Evolutionary conservation across 140 eudicot genomes (phyloP), one percentile per base, ranked within the genome.

Genomic region (Ambrosia hybrid): DNA sequence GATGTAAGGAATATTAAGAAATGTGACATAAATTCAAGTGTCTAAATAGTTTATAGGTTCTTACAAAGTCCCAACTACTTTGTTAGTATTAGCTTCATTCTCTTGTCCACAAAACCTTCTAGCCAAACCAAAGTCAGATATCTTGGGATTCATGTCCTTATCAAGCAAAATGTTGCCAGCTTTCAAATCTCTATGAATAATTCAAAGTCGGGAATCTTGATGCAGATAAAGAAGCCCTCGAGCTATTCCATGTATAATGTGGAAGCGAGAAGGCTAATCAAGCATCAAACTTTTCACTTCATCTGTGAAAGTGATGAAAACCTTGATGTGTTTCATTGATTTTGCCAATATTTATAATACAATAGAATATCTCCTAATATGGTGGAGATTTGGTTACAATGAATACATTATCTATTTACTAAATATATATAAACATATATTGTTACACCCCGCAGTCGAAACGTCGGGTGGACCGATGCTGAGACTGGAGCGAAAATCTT

Each of bases 141-240:
- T 73, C 37, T 79, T 79, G 9, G 83, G 83, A 51, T 73, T 79
- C 83, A 73, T 73, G 60, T 79, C 79, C 36, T 3, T 1, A 36
- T 79, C 83, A 48, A 79, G 3, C 64, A 79, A 73, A 16, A 79
- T 56, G 30, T 79, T 79, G n/a, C 76, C 73, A 39, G 79, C 75
- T 41, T 78, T 78, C 12, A 71, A 56, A 73, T 78, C 82, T 57
- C 82, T 78, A 13, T 78, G 82, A 14, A 79, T 73, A 34, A 79
- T 76, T 76, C 66, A 67, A 33, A 81, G 79, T n/a, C 85, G 74
- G 21, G 82, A 81, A 76, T 81, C 85, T 36, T 81, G 85, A 53
- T 83, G 88, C 58, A 80, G 82, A 75, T 80, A 83, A 6, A 80
- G 72, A 33, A 76, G 64, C 21, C 88, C 88, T 5, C 85, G 65